phyloP scores from a whole-genome alignment of 179 eudicot species.

The Silene coronaria region DNA sequence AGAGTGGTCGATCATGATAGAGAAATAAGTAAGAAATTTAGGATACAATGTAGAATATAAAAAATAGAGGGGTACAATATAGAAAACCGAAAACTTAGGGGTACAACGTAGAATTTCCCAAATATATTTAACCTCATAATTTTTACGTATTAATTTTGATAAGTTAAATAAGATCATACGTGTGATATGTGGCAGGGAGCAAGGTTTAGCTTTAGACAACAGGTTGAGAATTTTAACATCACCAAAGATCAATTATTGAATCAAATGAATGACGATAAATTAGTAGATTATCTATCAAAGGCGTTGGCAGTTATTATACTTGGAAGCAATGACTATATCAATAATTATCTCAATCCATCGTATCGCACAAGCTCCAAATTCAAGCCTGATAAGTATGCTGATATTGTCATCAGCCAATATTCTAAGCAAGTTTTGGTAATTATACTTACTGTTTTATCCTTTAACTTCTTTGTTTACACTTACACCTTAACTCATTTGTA shows the following conservation, averaged over 20 bases:
- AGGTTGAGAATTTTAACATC: slow-evolving; percentile 50
- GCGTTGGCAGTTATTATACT: slow-evolving; percentile 50
- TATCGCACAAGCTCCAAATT: slow-evolving; percentile 38
- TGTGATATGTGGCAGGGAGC: slow-evolving; percentile 46
- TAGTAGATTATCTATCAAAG: slow-evolving; percentile 38
- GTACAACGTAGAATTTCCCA: too few species aligned
- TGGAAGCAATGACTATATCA: slow-evolving; percentile 87
- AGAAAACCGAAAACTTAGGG: too few species aligned
- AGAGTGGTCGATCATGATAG: too few species aligned
- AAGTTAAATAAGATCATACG: background rate
- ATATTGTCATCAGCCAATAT: slow-evolving; percentile 51
- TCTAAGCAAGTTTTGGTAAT: slow-evolving; percentile 50
- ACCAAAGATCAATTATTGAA: slow-evolving; percentile 38
- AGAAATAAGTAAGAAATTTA: too few species aligned
- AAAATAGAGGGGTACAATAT: too few species aligned
- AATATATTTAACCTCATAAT: too few species aligned
- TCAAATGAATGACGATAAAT: slow-evolving; percentile 32
- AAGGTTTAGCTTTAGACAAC: slow-evolving; percentile 53
- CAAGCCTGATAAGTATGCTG: slow-evolving; percentile 57
- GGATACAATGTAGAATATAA: too few species aligned
- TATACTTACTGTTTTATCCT: background rate
- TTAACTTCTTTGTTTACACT: background rate
- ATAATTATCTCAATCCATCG: slow-evolving; percentile 67
- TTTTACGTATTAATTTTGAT: too few species aligned
- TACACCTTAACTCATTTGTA: background rate